Evolutionary conservation across 495 filamentous ascomycete genomes (phyloP).

Genomic region (Terfezia boudieri): DNA sequence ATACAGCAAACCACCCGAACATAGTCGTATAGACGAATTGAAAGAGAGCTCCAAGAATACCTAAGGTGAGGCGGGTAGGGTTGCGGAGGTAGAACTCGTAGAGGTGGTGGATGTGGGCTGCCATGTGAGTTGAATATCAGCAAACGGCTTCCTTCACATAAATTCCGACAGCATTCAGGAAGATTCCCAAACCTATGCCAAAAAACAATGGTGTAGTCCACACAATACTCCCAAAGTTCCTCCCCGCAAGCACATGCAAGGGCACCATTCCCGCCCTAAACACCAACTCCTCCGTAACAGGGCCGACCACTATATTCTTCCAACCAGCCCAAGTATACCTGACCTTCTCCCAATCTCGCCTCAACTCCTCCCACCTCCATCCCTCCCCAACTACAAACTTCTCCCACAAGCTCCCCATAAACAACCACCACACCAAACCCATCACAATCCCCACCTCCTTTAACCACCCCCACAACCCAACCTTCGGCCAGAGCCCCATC

Average conservation of each 20-base stretch:
- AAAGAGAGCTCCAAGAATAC: slow-evolving; percentile 46
- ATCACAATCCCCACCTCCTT: neutral
- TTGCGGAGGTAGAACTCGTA: slow-evolving; percentile 79
- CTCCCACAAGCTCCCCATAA: slow-evolving; percentile 66
- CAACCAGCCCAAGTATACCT: slow-evolving; percentile 39
- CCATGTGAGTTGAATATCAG: neutral
- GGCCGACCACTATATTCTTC: slow-evolving; percentile 49
- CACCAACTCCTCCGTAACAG: slow-evolving; percentile 77
- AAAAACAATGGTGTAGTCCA: slow-evolving; percentile 76
- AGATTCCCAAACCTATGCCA: slow-evolving; percentile 33
- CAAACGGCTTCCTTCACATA: no score
- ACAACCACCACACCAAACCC: slow-evolving; percentile 34
- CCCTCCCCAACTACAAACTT: slow-evolving; percentile 43
- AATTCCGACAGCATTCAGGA: no score
- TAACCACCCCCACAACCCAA: neutral
- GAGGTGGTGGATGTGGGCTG: slow-evolving; percentile 78
- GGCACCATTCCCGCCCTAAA: slow-evolving; percentile 73
- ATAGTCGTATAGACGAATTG: slow-evolving; percentile 85
- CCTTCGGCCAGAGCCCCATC: neutral
- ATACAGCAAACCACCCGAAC: slow-evolving; percentile 82
- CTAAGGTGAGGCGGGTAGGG: slow-evolving; percentile 39
- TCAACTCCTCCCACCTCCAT: slow-evolving; percentile 37
- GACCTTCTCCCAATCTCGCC: slow-evolving; percentile 24
- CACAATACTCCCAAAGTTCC: slow-evolving; percentile 35
- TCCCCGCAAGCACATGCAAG: slow-evolving; percentile 52